phyloP scores from a whole-genome alignment of 75 land plant genomes.

The Chamaecyparis obtusa region DNA sequence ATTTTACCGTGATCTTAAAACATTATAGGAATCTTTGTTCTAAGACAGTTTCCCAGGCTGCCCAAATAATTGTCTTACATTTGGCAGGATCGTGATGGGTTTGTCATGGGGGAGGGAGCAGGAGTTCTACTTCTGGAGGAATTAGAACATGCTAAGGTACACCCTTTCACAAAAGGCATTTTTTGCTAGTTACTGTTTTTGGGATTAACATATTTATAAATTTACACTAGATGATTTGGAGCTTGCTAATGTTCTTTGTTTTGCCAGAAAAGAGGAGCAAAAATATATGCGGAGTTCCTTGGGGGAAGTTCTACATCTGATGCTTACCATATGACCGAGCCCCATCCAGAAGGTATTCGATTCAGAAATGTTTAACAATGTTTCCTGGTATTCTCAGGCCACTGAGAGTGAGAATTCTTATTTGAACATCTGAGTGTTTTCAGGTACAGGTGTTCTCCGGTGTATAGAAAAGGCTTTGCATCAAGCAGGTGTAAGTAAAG shows the following conservation, averaged over 20 bases:
- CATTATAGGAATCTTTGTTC: neutral
- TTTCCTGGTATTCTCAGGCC: neutral
- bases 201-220: neutral
- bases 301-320: slow-evolving; percentile 51
- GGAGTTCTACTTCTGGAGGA: slow-evolving; percentile 55
- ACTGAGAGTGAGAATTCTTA: too few relatives aligned
- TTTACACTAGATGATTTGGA: neutral
- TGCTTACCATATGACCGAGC: slow-evolving; percentile 56
- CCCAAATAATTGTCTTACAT: neutral
- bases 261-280: slow-evolving; percentile 42
- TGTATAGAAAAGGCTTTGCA: slow-evolving; percentile 54
- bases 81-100: slow-evolving; percentile 48
- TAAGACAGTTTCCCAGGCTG: neutral
- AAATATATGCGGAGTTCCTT: slow-evolving; percentile 51
- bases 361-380: neutral
- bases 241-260: neutral
- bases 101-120: slow-evolving; percentile 64
- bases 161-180: neutral
- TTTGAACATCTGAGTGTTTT: neutral
- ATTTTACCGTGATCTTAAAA: neutral
- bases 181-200: neutral
- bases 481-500: slow-evolving; percentile 32
- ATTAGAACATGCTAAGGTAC: slow-evolving; percentile 51
- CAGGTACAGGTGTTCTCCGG: slow-evolving; percentile 42
- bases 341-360: slow-evolving; percentile 43